These are phyloP conservation scores for Leccinum broughii DNA, from an alignment of 768 basidiomycete genomes.

Conservation along the genomic window DNA sequence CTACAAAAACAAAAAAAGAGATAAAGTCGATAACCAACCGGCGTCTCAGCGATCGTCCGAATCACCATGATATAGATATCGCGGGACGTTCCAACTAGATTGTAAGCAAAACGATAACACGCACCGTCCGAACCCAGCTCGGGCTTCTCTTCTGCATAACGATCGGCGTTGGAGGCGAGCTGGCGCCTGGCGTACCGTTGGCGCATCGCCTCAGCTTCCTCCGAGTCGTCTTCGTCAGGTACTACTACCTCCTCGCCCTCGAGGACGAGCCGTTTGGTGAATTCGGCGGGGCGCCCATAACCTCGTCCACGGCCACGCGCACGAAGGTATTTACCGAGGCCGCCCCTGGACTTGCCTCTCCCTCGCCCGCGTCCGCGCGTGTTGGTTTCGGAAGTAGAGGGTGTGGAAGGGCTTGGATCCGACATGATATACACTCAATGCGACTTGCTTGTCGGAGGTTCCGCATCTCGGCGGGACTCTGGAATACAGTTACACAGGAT, in stretches of 20 bases:
- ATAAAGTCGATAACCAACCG: background rate
- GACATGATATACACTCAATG: slow-evolving; percentile 8
- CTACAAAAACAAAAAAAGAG: slow-evolving; percentile 32
- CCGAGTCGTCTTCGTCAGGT: slow-evolving; percentile 37
- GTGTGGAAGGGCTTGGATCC: slow-evolving; percentile 12
- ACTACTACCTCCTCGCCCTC: slow-evolving; percentile 49
- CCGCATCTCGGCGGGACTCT: too few species aligned
- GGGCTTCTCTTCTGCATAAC: slow-evolving; percentile 70
- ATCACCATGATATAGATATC: background rate
- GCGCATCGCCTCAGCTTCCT: slow-evolving; percentile 48
- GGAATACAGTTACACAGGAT: background rate
- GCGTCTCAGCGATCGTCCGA: background rate
- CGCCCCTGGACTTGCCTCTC: slow-evolving; percentile 61
- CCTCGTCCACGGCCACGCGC: slow-evolving; percentile 70
- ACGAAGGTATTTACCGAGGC: slow-evolving; percentile 72
- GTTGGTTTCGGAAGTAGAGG: slow-evolving; percentile 12
- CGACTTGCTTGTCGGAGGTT: background rate
- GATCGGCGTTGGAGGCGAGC: slow-evolving; percentile 69
- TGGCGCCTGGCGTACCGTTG: slow-evolving; percentile 57
- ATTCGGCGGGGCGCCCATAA: slow-evolving; percentile 64
- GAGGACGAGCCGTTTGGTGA: slow-evolving; percentile 56
- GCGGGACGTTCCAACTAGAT: background rate
- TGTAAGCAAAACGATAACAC: slow-evolving; percentile 7
- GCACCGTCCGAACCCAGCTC: slow-evolving; percentile 72
- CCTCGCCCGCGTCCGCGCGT: slow-evolving; percentile 44